A percentile compares a stretch with the other conserved stretches of the same genome.
These are phyloP conservation scores for Ogataea naganishii DNA, from an alignment of 805 yeast genomes.

Conservation along the genomic window DNA sequence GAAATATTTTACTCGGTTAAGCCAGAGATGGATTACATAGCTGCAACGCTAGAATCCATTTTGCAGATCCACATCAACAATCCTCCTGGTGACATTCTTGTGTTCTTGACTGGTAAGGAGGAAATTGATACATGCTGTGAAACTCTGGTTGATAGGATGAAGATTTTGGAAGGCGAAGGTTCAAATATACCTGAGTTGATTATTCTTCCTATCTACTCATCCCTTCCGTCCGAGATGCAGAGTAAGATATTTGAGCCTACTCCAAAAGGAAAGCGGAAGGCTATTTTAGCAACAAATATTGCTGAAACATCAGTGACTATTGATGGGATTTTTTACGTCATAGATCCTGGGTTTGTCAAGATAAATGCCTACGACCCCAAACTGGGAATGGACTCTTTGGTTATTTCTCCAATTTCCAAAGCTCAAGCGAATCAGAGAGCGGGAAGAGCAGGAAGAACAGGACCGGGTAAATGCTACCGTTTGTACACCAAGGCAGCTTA, in stretches of 20 bases:
- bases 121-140: constrained; percentile 91
- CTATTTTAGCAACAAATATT: constrained; percentile 89
- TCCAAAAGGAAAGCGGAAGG: constrained; percentile 75
- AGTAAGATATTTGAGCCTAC: constrained; percentile 84
- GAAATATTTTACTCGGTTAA: constrained; percentile 71
- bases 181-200: constrained; percentile 51
- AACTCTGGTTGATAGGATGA: constrained; percentile 54
- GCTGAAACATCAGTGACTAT: constrained; percentile 97
- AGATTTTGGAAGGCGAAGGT: constrained; percentile 44
- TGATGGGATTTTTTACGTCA: constrained; percentile 84
- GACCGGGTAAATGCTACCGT: constrained; percentile 90
- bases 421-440: constrained; percentile 95
- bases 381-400: constrained; percentile 83
- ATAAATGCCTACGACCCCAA: constrained; percentile 82
- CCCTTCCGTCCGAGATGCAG: constrained; percentile 87
- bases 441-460: constrained; percentile 97
- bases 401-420: constrained; percentile 79
- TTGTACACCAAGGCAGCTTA: constrained; percentile 82
- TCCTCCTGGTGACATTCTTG: constrained; percentile 70
- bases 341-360: constrained; percentile 93
- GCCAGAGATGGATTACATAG: constrained; percentile 82
- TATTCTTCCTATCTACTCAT: constrained; percentile 83
- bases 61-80: constrained; percentile 80
- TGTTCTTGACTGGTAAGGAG: constrained; percentile 86
- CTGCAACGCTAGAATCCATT: constrained; percentile 76